Evolutionary conservation across 495 filamentous ascomycete genomes (phyloP).

Genomic region (Apodospora peruviana): DNA sequence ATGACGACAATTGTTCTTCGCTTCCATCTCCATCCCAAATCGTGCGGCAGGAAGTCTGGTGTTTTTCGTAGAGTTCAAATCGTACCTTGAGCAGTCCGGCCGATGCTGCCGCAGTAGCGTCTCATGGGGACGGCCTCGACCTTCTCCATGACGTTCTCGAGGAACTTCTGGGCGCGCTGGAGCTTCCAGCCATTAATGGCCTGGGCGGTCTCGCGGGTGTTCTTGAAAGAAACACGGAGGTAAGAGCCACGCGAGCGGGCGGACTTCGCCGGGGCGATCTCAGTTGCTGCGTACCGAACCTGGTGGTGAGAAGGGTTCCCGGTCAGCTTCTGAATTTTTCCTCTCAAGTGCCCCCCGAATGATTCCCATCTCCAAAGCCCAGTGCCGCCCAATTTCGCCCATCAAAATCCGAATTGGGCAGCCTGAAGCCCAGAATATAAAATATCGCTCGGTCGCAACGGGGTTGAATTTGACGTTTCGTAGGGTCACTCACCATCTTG

Average conservation of each 20-base stretch:
- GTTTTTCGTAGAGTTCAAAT: conserved; percentile 19
- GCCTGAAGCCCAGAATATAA: not conserved
- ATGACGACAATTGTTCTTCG: not conserved
- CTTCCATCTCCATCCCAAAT: not conserved
- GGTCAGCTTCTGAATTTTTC: conserved; percentile 2
- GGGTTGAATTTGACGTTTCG: conserved; percentile 6
- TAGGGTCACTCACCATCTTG: conserved; percentile 34
- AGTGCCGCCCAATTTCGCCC: not conserved
- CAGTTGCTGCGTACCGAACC: conserved; percentile 97
- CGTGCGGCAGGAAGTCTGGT: not conserved
- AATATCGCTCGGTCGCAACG: conserved; percentile 2
- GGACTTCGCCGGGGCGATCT: conserved; percentile 84
- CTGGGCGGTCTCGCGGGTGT: conserved; percentile 98
- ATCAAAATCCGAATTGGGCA: not conserved
- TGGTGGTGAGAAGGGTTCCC: conserved; percentile 30
- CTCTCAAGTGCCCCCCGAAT: no score
- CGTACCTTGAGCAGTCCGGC: conserved; percentile 94
- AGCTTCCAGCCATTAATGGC: conserved; percentile 99
- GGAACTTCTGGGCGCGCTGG: conserved; percentile 84
- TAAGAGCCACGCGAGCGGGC: conserved; percentile 96
- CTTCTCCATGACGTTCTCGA: conserved; percentile 94
- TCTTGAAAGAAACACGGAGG: conserved; percentile 98
- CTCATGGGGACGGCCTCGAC: conserved; percentile 96
- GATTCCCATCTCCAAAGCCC: conserved; percentile 1
- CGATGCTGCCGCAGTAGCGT: conserved; percentile 88